Base-by-base conservation (phyloP, 257 asterid genomes). In the Scutellaria galericulata region DNA sequence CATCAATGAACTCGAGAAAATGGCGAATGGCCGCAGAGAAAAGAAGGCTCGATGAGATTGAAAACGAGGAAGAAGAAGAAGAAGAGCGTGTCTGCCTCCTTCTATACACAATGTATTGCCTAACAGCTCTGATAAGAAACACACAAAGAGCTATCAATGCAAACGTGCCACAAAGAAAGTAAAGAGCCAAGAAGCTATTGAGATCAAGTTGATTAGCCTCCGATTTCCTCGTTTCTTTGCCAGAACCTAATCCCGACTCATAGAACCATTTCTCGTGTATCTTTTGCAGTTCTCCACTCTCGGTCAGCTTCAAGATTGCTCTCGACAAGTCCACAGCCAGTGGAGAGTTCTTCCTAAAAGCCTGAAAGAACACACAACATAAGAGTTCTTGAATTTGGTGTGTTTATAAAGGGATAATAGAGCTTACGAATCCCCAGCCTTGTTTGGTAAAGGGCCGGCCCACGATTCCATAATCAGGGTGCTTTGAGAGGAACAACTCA, bases 391-490 rank as follows among this genome's bases (percentile, higher is more conserved):
- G 56, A 9, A 51, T 51, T 31, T 31, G 37, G 37, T 31, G 37
- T 31, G 37, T 31, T 31, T 0, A 11, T 2, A 9, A 1, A 54
- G 10, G 22, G 9, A 47, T 13, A 15, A 41, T n/a, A 13, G 15
- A 70, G 81, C 96, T 85, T 73, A 89, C 96, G 22, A 89, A 89
- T 57, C 93, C 96, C 96, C 96, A 89, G 5, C 91, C 88, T 14
- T 87, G 80, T 80, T 67, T 83, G 45, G 89, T 85, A 78, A 85
- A 87, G 59, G 86, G 87, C 72, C 75, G 87, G 41, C 96, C 91
- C 7, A 82, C 81, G 65, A 82, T 82, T 60, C 88, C 84, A 79
- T 83, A 89, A 35, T 81, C 79, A 67, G 80, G 76, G 42, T 82
- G 86, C 75, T 55, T 83, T 48, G 89, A 77, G 74, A 89, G 66